These are phyloP conservation scores for Heracleum sosnowskyi DNA, from an alignment of 129 eudicot species.

Conservation along the genomic window DNA sequence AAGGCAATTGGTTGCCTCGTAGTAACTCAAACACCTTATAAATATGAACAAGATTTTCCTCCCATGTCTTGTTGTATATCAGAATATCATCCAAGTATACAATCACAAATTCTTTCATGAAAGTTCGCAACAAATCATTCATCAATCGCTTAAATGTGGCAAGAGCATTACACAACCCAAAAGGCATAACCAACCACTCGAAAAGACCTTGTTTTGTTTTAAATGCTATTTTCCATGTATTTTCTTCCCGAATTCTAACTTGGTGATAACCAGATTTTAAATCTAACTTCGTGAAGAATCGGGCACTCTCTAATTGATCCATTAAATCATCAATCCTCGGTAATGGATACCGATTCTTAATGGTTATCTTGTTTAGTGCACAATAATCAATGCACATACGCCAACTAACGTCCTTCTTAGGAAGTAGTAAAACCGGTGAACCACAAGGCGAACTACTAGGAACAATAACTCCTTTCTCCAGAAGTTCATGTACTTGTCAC, in stretches of 20 bases:
- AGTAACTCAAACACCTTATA: constrained; percentile 5
- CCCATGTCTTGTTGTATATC: too few species aligned
- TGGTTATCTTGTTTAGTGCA: constrained; percentile 10
- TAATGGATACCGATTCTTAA: constrained; percentile 14
- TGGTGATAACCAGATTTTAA: constrained; percentile 14
- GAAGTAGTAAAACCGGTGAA: constrained; percentile 14
- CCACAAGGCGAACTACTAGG: constrained; percentile 22
- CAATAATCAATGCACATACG: too few species aligned
- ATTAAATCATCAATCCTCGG: constrained; percentile 15
- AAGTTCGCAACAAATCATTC: constrained; percentile 15
- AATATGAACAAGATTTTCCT: constrained; percentile 6
- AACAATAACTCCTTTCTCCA: constrained; percentile 10
- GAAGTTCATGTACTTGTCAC: constrained; percentile 12
- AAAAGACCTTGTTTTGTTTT: constrained; percentile 18
- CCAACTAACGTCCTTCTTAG: constrained; percentile 14
- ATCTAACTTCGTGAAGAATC: too few species aligned
- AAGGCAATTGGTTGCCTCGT: background rate
- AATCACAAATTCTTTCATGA: constrained; percentile 20
- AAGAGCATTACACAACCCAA: background rate
- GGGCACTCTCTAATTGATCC: constrained; percentile 9
- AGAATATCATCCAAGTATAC: constrained; percentile 16
- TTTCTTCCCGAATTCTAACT: constrained; percentile 21
- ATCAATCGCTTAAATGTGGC: constrained; percentile 19
- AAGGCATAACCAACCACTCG: constrained; percentile 23
- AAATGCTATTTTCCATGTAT: constrained; percentile 23